Evolutionary conservation across 2,329 filamentous ascomycete species (phyloP), one percentile per base, ranked within the genome.

Genomic region (Venturia aucupariae): DNA sequence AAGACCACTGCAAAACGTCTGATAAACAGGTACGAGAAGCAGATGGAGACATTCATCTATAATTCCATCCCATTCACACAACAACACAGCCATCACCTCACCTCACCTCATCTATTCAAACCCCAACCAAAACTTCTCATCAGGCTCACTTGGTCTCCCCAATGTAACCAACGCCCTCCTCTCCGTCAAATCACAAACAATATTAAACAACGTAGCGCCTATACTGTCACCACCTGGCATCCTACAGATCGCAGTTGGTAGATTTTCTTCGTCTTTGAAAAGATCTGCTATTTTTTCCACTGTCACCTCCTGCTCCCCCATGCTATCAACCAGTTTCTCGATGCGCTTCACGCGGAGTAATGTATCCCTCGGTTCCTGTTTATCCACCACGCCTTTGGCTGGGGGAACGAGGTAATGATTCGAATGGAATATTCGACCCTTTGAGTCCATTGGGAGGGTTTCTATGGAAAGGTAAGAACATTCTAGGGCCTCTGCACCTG

Each of bases 401-500:
- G 80, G 78, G n/a, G 73, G 69, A 0, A 69, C 62, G 11, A 81
- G 65, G 22, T 77, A 73, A 61, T 80, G 78, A 62, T 81, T 80
- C 0, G 77, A 69, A 66, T 81, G 78, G 15, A 77, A 75, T 1
- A 80, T 69, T 10, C 75, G 70, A 0, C 72, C 70, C 0, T 60
- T 64, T 0, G 59, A 64, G 66, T 79, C 76, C 66, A 75, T 69
- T 66, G 67, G 66, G 11, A 73, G 66, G 71, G 67, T 73, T 64
- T 68, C 64, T 22, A 74, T 30, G 67, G 75, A 69, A 68, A 72
- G 22, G 67, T 74, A 63, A 66, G 70, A 69, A 74, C 78, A 84
- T 68, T 86, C 83, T 7, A 84, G 67, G 0, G 83, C 82, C 4
- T 80, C 68, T 0, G 76, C 75, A 0, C 77, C 78, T 0, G 69